Conservation (phyloP, 768 basidiomycete genomes). For the Ramaria sp. region DNA sequence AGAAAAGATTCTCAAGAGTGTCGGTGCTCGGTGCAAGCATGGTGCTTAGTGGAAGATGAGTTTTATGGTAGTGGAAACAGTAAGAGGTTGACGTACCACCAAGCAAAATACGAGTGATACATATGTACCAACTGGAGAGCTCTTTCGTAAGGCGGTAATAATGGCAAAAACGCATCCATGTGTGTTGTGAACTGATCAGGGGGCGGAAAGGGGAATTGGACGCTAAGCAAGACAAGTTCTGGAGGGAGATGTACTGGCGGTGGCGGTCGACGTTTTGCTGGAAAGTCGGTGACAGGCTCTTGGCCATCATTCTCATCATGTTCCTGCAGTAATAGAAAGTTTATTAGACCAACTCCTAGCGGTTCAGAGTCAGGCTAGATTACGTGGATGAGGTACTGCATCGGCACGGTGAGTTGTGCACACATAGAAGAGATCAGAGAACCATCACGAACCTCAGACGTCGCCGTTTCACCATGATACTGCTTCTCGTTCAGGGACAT, state of each 20-base stretch:
- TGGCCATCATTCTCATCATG: not conserved
- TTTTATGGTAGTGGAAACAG: not conserved
- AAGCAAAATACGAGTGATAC: constrained; percentile 3
- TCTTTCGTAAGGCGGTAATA: constrained; percentile 3
- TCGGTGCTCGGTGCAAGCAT: not conserved
- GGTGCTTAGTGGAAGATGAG: not conserved
- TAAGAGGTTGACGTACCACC: constrained; percentile 1
- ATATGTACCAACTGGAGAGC: constrained; percentile 2
- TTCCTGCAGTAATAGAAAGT: not conserved
- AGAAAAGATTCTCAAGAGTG: not conserved
- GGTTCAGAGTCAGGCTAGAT: not conserved
- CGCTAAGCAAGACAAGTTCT: not conserved
- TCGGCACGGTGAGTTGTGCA: not conserved
- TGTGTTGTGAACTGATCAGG: not conserved
- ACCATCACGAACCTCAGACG: constrained; percentile 3
- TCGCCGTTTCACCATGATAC: constrained; percentile 7
- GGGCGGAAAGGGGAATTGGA: constrained; percentile 1
- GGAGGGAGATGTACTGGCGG: not conserved
- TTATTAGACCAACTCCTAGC: not conserved
- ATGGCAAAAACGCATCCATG: not conserved
- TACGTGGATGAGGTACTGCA: constrained; percentile 4
- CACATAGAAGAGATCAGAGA: not conserved
- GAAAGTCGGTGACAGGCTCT: not conserved
- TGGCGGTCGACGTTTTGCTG: constrained; percentile 3
- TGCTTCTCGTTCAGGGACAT: not conserved